Base-by-base conservation (phyloP, 441 rosid species). In the Erysimum pusillum region DNA sequence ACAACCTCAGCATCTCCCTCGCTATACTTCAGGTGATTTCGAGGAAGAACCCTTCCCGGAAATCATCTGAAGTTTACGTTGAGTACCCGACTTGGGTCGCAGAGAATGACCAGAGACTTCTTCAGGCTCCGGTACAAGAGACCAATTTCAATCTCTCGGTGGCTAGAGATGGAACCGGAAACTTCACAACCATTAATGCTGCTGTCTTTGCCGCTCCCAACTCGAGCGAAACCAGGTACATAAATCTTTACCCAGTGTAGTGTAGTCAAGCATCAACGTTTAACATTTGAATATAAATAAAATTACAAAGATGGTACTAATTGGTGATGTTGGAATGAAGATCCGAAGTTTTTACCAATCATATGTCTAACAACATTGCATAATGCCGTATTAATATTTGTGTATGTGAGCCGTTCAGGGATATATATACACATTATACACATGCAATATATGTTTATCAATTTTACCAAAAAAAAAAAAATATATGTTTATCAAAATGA, bases 161-260 rank as follows among this genome's bases (percentile, higher is more conserved):
- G 54, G 88, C 94, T 4, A 53, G 76, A 49, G 91, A 87, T 56
- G 90, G 90, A 41, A 76, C 84, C 15, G 90, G 88, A 65, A 51
- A 86, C 69, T 87, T 78, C 81, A 81, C 74, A 22, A 89, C 79
- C 52, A 75, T 87, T 38, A 63, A 31, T n/a, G 88, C 52, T 1
- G 93, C 93, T 36, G 84, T 89, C 44, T 88, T 82, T 0, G 86
- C 85, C 18, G 87, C 91, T 76, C 93, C 93, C 2, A 82, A 82
- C 71, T 75, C 74, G 42, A 87, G 88, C 60, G 45, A 68, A 57
- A 80, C 88, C 2, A 83, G 91, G 90, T 87, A 42, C 77, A 1
- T 74, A 63, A 7, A 39, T 34, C 36, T 54, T 35, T 56, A 36
- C 31, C 31, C 6, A 8, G 14, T 13, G 31, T 28, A 28, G 31